phyloP scores from a whole-genome alignment of 345 rosid genomes.

The Melaleuca quinquenervia region DNA sequence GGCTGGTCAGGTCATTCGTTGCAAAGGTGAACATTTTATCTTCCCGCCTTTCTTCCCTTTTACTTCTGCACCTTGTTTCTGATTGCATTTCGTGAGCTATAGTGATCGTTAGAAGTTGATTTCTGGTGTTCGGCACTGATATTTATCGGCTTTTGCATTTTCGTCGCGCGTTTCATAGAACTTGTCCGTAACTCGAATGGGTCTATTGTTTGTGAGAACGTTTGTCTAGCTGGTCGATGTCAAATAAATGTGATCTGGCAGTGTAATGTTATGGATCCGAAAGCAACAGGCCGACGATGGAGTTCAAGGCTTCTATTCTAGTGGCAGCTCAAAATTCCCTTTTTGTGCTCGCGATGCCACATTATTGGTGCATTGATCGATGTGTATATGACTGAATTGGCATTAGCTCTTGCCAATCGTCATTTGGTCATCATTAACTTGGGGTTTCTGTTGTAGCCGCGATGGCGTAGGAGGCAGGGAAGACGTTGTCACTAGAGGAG shows the following conservation, averaged over 20 bases:
- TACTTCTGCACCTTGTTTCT: too few relatives aligned
- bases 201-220: neutral
- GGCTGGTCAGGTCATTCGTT: neutral
- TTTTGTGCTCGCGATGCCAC: neutral
- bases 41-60: neutral
- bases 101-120: neutral
- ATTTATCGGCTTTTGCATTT: neutral
- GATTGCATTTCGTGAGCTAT: neutral
- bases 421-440: neutral
- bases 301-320: neutral
- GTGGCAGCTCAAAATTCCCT: neutral
- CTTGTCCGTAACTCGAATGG: neutral
- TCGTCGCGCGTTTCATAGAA: neutral
- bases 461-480: conserved; percentile 51
- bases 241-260: neutral
- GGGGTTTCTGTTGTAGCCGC: conserved; percentile 14
- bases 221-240: neutral
- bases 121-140: neutral
- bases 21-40: neutral
- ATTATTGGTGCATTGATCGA: neutral
- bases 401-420: neutral
- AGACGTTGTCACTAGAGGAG: conserved; percentile 31
- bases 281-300: neutral
- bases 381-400: neutral
- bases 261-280: neutral